Percentiles rank a stretch among this genome's conserved stretches.
These are phyloP conservation scores for Alternaria triticimaculans DNA, from an alignment of 2,329 filamentous ascomycete genomes.

Conservation along the genomic window DNA sequence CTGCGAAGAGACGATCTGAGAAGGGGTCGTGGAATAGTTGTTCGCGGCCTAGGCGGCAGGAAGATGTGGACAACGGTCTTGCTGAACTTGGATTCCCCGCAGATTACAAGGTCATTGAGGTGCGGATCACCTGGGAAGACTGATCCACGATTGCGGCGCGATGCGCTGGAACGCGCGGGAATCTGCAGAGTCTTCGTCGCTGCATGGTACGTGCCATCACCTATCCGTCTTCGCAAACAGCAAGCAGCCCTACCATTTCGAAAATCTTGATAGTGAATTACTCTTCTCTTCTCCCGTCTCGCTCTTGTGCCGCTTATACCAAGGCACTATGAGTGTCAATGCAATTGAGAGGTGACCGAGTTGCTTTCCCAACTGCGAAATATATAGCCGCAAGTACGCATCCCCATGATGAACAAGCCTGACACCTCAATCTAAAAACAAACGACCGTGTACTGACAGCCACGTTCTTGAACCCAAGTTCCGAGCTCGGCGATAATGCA, in stretches of 20 bases:
- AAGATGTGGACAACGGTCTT: background rate
- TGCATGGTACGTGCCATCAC: background rate
- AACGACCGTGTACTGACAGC: background rate
- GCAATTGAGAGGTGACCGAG: background rate
- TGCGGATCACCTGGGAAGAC: background rate
- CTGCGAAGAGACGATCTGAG: background rate
- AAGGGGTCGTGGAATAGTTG: background rate
- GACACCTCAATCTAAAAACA: rapidly evolving
- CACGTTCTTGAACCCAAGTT: background rate
- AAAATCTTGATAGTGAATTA: background rate
- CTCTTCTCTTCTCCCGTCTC: background rate
- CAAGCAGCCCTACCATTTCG: background rate
- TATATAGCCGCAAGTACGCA: background rate
- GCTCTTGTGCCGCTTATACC: background rate
- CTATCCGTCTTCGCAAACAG: background rate
- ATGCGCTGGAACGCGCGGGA: background rate
- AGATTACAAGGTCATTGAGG: background rate
- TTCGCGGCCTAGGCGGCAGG: background rate
- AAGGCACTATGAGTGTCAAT: background rate
- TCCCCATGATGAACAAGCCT: background rate
- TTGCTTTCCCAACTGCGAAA: background rate
- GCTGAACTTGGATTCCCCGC: background rate
- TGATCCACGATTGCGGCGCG: background rate
- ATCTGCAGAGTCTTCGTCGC: background rate
- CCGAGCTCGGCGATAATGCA: background rate